These are phyloP conservation scores for Nigrospora sphaerica DNA, from an alignment of 2,329 filamentous ascomycete species.

Conservation along the genomic window DNA sequence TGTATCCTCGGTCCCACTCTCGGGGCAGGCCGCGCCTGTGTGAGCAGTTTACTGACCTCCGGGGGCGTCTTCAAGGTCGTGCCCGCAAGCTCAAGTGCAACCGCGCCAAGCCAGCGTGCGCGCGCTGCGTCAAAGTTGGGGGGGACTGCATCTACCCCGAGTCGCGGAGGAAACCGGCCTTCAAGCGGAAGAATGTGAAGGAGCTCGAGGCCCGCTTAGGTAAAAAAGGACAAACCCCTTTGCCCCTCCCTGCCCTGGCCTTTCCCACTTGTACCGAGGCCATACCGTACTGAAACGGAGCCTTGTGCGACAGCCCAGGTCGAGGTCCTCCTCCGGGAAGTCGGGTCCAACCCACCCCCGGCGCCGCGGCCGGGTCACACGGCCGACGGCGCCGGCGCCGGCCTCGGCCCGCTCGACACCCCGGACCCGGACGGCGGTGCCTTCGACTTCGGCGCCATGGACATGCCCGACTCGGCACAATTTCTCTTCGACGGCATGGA, in stretches of 20 bases:
- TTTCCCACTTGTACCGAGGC: no score
- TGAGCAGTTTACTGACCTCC: neutral
- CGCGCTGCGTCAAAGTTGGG: slow-evolving; percentile 67
- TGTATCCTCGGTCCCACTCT: no score
- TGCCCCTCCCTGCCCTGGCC: no score
- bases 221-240: slow-evolving; percentile 34
- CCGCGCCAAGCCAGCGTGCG: slow-evolving; percentile 69
- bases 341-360: slow-evolving; percentile 25
- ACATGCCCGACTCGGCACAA: slow-evolving; percentile 14
- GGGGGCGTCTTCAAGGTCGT: slow-evolving; percentile 33
- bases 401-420: neutral
- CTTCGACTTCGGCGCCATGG: slow-evolving; percentile 12
- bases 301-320: slow-evolving; percentile 58
- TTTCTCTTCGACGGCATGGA: slow-evolving; percentile 18
- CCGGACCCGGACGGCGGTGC: slow-evolving; percentile 6
- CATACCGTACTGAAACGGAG: slow-evolving; percentile 1
- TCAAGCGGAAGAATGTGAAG: slow-evolving; percentile 85
- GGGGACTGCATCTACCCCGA: slow-evolving; percentile 84
- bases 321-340: slow-evolving; percentile 69
- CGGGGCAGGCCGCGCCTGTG: neutral
- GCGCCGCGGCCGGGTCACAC: no score
- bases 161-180: slow-evolving; percentile 78
- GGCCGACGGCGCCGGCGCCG: neutral
- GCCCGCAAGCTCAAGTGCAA: slow-evolving; percentile 84
- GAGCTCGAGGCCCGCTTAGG: slow-evolving; percentile 81